phyloP scores from a whole-genome alignment of 1,284 basidiomycete species.

The Sporisorium iseilematis-ciliati region DNA sequence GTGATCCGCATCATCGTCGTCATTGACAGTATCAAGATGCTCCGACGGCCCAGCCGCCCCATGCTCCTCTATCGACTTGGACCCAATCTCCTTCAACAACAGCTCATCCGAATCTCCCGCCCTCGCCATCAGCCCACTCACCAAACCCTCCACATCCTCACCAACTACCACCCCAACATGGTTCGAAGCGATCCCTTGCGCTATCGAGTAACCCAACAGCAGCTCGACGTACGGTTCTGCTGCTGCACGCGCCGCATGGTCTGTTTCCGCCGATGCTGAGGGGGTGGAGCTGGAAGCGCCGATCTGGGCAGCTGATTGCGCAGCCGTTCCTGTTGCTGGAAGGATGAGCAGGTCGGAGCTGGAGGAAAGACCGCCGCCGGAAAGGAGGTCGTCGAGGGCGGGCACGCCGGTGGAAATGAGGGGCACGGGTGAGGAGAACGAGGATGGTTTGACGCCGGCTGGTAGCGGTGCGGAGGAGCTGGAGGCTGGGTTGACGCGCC shows the following conservation, averaged over 20 bases:
- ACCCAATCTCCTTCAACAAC: constrained; percentile 25
- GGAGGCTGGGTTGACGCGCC: constrained; percentile 72
- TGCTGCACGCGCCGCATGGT: constrained; percentile 42
- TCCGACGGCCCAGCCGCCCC: constrained; percentile 27
- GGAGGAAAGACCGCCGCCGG: constrained; percentile 85
- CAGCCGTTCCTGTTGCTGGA: constrained; percentile 53
- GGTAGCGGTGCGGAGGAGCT: constrained; percentile 63
- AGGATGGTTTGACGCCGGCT: constrained; percentile 77
- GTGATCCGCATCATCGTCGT: constrained; percentile 21
- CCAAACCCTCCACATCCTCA: constrained; percentile 72
- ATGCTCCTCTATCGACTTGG: background rate
- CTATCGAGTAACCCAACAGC: constrained; percentile 86
- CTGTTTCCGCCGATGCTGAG: constrained; percentile 73
- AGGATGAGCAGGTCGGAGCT: constrained; percentile 80
- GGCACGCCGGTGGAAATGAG: constrained; percentile 89
- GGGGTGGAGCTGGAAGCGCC: constrained; percentile 77
- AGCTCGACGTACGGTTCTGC: constrained; percentile 81
- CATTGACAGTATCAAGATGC: constrained; percentile 25
- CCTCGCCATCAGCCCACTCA: constrained; percentile 60
- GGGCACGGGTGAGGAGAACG: constrained; percentile 76
- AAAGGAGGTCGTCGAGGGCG: constrained; percentile 94
- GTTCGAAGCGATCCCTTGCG: constrained; percentile 82
- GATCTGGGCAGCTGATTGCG: constrained; percentile 44
- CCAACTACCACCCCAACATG: constrained; percentile 79
- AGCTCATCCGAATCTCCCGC: constrained; percentile 48